A percentile compares a stretch with the other conserved stretches of the same genome.
These are phyloP conservation scores for Aspergillus hancockii DNA, from an alignment of 495 filamentous ascomycete genomes.

Conservation along the genomic window DNA sequence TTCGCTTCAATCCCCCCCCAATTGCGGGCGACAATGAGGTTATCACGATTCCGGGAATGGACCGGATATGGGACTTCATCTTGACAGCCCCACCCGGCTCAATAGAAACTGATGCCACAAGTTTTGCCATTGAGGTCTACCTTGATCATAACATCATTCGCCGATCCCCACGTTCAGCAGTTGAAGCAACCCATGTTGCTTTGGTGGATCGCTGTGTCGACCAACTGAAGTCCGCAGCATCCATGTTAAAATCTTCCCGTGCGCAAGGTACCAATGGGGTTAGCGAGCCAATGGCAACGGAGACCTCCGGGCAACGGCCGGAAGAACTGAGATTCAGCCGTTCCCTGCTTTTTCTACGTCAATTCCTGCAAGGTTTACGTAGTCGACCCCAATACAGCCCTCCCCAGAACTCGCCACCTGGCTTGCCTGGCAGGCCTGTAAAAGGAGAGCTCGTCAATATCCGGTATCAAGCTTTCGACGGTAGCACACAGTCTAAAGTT, in stretches of 20 bases:
- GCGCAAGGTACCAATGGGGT: constrained; percentile 37
- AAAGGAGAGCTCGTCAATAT: constrained; percentile 65
- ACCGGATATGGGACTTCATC: constrained; percentile 83
- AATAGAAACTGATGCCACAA: constrained; percentile 68
- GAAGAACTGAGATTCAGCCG: constrained; percentile 66
- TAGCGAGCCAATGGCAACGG: constrained; percentile 45
- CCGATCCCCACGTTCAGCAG: constrained; percentile 44
- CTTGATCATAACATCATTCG: constrained; percentile 54
- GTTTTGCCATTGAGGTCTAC: constrained; percentile 73
- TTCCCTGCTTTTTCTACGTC: constrained; percentile 60
- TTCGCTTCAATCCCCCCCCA: constrained; percentile 42
- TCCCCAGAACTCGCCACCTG: constrained; percentile 38
- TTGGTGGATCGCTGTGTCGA: constrained; percentile 76
- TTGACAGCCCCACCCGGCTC: constrained; percentile 67
- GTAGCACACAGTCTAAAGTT: constrained; percentile 54
- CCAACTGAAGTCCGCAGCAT: constrained; percentile 71
- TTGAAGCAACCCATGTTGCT: constrained; percentile 72
- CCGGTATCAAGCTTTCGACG: constrained; percentile 73
- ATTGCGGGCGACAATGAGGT: constrained; percentile 44
- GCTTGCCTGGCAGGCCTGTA: constrained; percentile 39
- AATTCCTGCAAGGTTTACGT: constrained; percentile 56
- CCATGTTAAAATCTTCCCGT: constrained; percentile 51
- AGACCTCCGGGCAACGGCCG: constrained; percentile 42
- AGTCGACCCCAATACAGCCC: constrained; percentile 55
- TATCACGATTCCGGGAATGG: constrained; percentile 61